Evolutionary conservation across 2,329 filamentous ascomycete species (phyloP), one percentile per base, ranked within the genome.

Genomic region (Aspergillus neotritici): DNA sequence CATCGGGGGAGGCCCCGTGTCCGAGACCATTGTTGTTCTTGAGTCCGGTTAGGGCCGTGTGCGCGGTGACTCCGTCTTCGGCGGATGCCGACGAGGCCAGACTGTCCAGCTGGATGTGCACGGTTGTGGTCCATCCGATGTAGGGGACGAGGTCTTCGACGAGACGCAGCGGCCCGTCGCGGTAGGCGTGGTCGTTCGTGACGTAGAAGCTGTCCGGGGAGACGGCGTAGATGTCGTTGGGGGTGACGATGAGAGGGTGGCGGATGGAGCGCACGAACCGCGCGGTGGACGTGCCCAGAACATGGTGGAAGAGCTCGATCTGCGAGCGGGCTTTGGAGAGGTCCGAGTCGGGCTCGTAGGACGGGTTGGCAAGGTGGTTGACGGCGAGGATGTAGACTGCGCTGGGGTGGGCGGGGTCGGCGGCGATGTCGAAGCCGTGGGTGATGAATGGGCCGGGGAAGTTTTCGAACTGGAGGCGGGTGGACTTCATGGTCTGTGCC

Each of bases 391-490:
- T 76, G 50, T 79, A 83, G 5, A 83, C 73, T 0, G 75, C 57
- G 15, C 66, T 55, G 8, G 60, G 30, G 2, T 53, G 53, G 2
- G 69, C 53, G 0, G 70, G 71, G 47, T 81, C 77, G 3, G 66
- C 57, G n/a, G 79, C 68, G 5, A 83, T 67, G 45, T 80, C 78
- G 47, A 83, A 78, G 1, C 80, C 80, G 49, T 83, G 80, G 0
- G 79, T 79, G 5, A 76, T 54, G 38, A 82, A 80, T 0, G 77
- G 68, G 0, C 69, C 69, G 2, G 70, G 46, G 48, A 82, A 83
- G 41, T 73, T 70, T 5, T 72, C 63, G 12, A 82, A 69, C 0
- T 54, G 48, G 3, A 83, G 65, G 15, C 71, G 67, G 34, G 62
- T 67, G 1, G 70, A 68, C 37, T 65, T 67, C 51, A 71, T 57